Evolutionary conservation across 1,284 basidiomycete genomes (phyloP).

Genomic region (Tilletia horrida): DNA sequence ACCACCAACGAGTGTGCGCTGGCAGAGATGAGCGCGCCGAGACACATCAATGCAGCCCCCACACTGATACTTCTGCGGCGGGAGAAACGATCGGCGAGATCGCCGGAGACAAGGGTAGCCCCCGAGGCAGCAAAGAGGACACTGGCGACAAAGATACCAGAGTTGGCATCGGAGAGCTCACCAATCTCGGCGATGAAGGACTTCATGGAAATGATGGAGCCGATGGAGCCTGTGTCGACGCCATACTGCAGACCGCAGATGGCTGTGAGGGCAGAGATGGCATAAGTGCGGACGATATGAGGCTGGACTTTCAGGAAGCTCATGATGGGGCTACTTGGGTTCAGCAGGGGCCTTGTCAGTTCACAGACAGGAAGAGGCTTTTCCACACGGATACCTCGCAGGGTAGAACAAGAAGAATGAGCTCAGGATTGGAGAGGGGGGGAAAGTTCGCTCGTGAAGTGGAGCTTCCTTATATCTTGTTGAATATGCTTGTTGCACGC

Average conservation of each 20-base stretch:
- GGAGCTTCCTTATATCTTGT: too few relatives aligned
- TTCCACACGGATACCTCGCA: too few relatives aligned
- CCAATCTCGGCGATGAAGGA: background rate
- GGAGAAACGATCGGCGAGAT: background rate
- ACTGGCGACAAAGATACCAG: constrained; percentile 3
- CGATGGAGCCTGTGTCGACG: constrained; percentile 11
- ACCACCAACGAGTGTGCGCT: background rate
- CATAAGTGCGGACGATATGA: background rate
- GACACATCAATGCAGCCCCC: background rate
- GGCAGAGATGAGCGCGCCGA: constrained; percentile 5
- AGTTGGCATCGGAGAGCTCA: background rate
- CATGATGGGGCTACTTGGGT: too few relatives aligned
- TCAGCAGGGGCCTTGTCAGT: too few relatives aligned
- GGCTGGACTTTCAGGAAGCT: background rate
- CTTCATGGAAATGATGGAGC: constrained; percentile 8
- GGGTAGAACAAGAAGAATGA: too few relatives aligned
- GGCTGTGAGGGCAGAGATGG: constrained; percentile 5
- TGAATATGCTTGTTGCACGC: too few relatives aligned
- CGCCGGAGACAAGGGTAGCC: background rate
- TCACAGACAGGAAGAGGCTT: too few relatives aligned
- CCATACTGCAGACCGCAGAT: constrained; percentile 13
- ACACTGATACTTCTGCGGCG: background rate
- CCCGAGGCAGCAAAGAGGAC: constrained; percentile 3
- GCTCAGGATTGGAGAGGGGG: too few relatives aligned
- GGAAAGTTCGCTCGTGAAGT: too few relatives aligned